These are phyloP conservation scores for Erodium texanum DNA, from an alignment of 441 rosid genomes.

Conservation along the genomic window DNA sequence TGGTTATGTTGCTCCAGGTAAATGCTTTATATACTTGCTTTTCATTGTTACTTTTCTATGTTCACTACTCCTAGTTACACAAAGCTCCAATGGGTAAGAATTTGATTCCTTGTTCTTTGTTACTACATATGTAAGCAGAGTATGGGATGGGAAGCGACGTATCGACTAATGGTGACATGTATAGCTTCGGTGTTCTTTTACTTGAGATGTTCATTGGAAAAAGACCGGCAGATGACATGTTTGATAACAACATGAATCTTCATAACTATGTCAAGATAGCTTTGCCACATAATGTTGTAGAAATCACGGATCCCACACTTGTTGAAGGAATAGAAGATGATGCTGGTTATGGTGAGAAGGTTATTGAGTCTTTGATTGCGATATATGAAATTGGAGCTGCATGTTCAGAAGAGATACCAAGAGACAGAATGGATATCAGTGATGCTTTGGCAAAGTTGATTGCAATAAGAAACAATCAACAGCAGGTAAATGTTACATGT, in stretches of 20 bases:
- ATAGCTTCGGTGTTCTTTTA: constrained; percentile 10
- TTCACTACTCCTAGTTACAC: no score
- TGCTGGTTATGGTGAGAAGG: no score
- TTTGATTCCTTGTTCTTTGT: no score
- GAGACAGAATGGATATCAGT: not conserved
- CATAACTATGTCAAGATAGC: constrained; percentile 8
- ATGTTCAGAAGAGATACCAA: not conserved
- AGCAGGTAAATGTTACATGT: not conserved
- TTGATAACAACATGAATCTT: constrained; percentile 6
- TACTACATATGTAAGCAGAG: not conserved
- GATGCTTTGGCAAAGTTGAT: not conserved
- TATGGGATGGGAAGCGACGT: not conserved
- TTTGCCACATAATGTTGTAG: not conserved
- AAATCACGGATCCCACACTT: not conserved
- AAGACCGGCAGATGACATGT: constrained; percentile 8
- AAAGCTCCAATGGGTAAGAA: no score
- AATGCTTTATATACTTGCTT: not conserved
- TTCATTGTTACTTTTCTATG: not conserved
- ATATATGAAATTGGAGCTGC: not conserved
- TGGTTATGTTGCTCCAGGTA: constrained; percentile 30
- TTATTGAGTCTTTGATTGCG: not conserved
- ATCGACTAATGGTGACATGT: constrained; percentile 1
- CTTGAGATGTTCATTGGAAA: constrained; percentile 12
- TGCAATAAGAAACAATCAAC: not conserved
- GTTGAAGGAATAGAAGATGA: not conserved